Base-by-base conservation (phyloP, 1,284 basidiomycete genomes). In the Ceratobasidium sp. region DNA sequence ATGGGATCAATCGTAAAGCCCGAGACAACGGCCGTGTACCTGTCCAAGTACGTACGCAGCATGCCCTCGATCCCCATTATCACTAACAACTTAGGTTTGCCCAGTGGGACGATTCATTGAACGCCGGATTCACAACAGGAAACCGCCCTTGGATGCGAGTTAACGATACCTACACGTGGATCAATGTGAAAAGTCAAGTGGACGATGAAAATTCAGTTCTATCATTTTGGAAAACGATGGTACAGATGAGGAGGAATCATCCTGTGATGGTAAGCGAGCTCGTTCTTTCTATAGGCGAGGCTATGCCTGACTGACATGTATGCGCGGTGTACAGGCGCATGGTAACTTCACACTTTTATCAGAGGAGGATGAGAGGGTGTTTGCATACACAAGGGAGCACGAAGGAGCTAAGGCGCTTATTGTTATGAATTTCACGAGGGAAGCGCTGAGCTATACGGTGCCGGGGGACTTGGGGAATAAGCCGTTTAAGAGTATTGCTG, bases 121-220 rank as follows among this genome's bases (percentile, higher is more conserved):
- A 93, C 74, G 90, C 85, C 0, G 92, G 93, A 0, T 94, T 93
- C 81, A 89, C 88, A 2, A 85, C 85, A 0, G 88, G 87, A 1
- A 85, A 82, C 19, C n/a, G n/a, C n/a, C 90, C 92, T 0, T 94
- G 92, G 93, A 94, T 94, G 91, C 84, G 90, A 15, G 88, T 91
- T 11, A 90, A 92, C 78, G 90, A 92, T 51, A 90, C 93, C 78
- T 91, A 89, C 79, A 76, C 75, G 17, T 79, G 81, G 1, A 92
- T 90, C 87, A 94, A 94, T 79, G 91, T 86, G 9, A 84, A 81
- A 1, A 81, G 80, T 4, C 88, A 92, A 80, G 64, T 85, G 9
- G 76, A 80, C 0, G 86, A 91, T 63, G 77, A 82, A 0, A 75
- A 83, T 14, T 90, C 88, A 77, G 89, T 92, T 4, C 84, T 85